Base-by-base conservation (phyloP, 1,284 basidiomycete species). In the Neotropicomus parvogracilis region DNA sequence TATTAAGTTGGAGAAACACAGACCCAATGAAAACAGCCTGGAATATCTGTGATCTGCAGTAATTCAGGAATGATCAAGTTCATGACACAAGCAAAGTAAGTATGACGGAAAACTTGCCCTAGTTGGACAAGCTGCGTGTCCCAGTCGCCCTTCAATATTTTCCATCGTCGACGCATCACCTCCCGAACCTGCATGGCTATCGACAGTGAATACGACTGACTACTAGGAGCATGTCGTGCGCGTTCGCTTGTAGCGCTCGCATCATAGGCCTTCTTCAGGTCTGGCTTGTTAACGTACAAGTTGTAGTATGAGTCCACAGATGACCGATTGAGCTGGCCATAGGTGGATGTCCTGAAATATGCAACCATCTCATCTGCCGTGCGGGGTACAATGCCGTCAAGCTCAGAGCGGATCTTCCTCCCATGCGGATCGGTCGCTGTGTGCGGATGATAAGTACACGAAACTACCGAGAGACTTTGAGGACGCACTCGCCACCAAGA, bases 1-100 rank as follows among this genome's bases (percentile, higher is more conserved):
- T 69, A 0, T 79, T 70, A 38, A 84, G 68, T 3, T 77, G 71
- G 53, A 84, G 74, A 72, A 89, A 95, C 27, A 86, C 75, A 0
- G 85, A 88, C 12, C 91, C 90, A 47, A 84, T 74, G 55, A 91
- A 84, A 48, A 90, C 56, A 3, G 73, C 83, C 62, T 88, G 83
- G 39, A 82, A 60, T 12, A 81, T 55, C 54, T 78, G 82, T 6
- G 74, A 27, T 12, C 59, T 64, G 14, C 12, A 26, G 4, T 35
- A 13, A 0, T 26, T 14, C 8, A 7, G 44, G 4, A 35, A 55
- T n/a, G 36, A 17, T 11, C 19, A 24, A 24, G 24, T 27, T 19
- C 17, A 37, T 7, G 55, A 60, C 28, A 38, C 36, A 5, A 19
- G 35, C 16, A 24, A 19, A 19, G 16, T 7, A 4, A 8, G 31